A percentile compares a stretch with the other conserved stretches of the same genome.
Conservation (phyloP, 768 basidiomycete species). For the Postia placenta region DNA sequence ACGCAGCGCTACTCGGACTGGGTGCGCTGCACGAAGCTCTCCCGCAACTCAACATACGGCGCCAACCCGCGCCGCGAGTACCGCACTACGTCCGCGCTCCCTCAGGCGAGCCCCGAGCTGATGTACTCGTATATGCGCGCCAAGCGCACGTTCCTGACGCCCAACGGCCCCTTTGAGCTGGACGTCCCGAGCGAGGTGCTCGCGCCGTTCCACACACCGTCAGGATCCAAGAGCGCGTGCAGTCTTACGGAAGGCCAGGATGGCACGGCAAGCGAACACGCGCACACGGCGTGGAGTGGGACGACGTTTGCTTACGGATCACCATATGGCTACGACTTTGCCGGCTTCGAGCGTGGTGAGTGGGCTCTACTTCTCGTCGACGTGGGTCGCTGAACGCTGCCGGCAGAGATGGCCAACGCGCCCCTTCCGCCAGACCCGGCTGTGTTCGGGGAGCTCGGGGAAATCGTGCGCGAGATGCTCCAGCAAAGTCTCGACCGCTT, state of each 20-base stretch:
- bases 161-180: conserved; percentile 65
- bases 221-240: conserved; percentile 10
- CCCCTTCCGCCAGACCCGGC: conserved; percentile 56
- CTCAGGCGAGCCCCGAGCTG: conserved; percentile 31
- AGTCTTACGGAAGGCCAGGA: background rate
- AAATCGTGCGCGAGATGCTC: conserved; percentile 53
- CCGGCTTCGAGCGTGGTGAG: background rate
- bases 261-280: background rate
- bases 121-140: conserved; percentile 75
- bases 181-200: conserved; percentile 62
- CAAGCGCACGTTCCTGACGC: conserved; percentile 76
- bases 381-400: background rate
- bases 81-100: conserved; percentile 11
- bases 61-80: conserved; percentile 7
- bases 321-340: background rate
- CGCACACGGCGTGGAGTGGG: background rate
- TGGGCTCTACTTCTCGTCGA: background rate
- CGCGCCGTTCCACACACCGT: conserved; percentile 32
- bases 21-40: conserved; percentile 26
- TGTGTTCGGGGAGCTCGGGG: conserved; percentile 53
- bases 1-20: conserved; percentile 41
- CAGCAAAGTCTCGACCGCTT: conserved; percentile 60
- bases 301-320: background rate
- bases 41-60: conserved; percentile 14
- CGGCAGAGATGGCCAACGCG: conserved; percentile 1